Evolutionary conservation across 495 filamentous ascomycete species (phyloP), one percentile per base, ranked within the genome.

Genomic region (Neurospora sp.): DNA sequence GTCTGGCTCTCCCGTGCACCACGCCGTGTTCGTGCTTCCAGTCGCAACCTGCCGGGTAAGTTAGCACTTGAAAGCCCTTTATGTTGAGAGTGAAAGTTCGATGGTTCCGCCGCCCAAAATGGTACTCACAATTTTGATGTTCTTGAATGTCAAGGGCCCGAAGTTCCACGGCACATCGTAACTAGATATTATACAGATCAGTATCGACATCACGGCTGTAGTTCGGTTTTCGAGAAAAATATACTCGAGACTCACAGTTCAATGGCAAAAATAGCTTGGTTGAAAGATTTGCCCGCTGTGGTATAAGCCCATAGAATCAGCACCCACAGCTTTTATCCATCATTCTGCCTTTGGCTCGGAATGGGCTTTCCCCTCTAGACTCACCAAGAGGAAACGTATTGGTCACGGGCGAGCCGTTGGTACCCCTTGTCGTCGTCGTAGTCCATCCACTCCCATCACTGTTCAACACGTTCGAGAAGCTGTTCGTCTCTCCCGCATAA

Each of bases 221-320:
- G 11, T 14, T 48, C 18, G 18, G 3, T 48, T 20, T 48, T 1
- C 2, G n/a, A 10, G 10, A 7, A 22, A 20, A 68, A 35, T 16
- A 35, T 16, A 22, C 4, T 68, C 18, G 18, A n/a, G 59, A 73
- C 77, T 6, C 69, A 80, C 78, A 81, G 75, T 69, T 84, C 80
- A 59, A 84, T 83, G 18, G 82, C 80, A 41, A 83, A 80, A 3
- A 84, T 48, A 4, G 75, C 80, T 69, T 83, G 80, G 71, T 82
- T 83, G 71, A 84, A 82, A 2, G 79, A 81, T 73, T 85, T 84
- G 39, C 46, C 65, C 2, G 71, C 80, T 76, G 27, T 27, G 7
- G 59, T 61, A 18, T 8, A 35, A 8, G 53, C 1, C 27, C 5
- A 65, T 14, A 22, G 22, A 9, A 39, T 72, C 35, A 72, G 68